Evolutionary conservation across 2,329 filamentous ascomycete species (phyloP).

Genomic region (Calonectria naviculata): DNA sequence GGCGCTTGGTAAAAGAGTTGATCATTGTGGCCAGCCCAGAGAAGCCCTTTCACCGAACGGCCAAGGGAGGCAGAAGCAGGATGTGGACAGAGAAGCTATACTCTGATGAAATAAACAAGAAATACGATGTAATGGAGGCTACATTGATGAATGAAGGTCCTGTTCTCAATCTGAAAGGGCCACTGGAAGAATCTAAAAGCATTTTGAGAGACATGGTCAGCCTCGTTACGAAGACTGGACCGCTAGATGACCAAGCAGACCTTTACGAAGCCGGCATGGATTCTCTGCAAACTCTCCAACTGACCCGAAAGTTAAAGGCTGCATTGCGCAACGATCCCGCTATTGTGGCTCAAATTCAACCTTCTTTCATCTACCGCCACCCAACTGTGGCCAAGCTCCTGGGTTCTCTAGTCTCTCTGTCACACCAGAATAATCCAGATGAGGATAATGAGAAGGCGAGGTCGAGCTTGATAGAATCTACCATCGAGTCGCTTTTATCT

Average conservation of each 20-base stretch:
- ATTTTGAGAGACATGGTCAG: background rate
- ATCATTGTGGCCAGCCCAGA: background rate
- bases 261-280: background rate
- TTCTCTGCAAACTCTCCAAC: background rate
- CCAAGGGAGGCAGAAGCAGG: background rate
- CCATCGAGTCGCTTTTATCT: background rate
- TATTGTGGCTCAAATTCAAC: background rate
- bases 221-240: background rate
- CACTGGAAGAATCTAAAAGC: background rate
- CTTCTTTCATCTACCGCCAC: background rate
- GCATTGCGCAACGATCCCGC: background rate
- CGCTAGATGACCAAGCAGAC: background rate
- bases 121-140: background rate
- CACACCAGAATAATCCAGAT: no score
- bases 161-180: background rate
- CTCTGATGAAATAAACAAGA: background rate
- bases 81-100: background rate
- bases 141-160: background rate
- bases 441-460: background rate
- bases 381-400: background rate
- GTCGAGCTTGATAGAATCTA: background rate
- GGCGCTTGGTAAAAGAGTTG: background rate
- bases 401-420: background rate
- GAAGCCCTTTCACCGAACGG: background rate
- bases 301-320: background rate